A percentile compares a stretch with the other conserved stretches of the same genome.
Evolutionary conservation across 768 basidiomycete species (phyloP).

Genomic region (Leccinum boreale): DNA sequence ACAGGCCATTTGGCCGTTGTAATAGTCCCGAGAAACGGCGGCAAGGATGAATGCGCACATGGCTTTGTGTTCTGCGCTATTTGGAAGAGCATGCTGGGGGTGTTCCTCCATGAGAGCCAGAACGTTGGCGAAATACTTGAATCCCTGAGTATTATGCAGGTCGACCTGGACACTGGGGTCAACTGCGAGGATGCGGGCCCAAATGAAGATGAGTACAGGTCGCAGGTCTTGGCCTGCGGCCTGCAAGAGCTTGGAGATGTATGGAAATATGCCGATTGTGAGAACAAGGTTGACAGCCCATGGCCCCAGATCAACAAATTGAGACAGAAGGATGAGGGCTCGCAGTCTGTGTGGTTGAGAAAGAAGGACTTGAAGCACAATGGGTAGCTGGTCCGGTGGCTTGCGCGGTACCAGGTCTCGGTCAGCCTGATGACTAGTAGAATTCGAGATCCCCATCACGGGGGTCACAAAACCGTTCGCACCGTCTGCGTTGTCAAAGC

Average conservation of each 20-base stretch:
- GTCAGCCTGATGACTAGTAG: conserved; percentile 17
- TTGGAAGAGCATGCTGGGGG: conserved; percentile 63
- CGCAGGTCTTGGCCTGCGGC: conserved; percentile 94
- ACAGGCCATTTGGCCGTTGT: conserved; percentile 84
- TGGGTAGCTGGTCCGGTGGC: conserved; percentile 95
- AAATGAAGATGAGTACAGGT: conserved; percentile 97
- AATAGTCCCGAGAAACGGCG: conserved; percentile 85
- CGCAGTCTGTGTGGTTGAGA: conserved; percentile 95
- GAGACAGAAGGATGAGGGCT: conserved; percentile 91
- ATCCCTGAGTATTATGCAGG: conserved; percentile 75
- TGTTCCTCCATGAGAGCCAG: conserved; percentile 65
- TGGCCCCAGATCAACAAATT: conserved; percentile 97
- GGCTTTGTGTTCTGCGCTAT: conserved; percentile 92
- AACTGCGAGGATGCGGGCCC: conserved; percentile 97
- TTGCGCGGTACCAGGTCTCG: conserved; percentile 72
- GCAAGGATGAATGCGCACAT: conserved; percentile 98
- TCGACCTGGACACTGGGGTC: conserved; percentile 91
- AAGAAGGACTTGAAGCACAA: conserved; percentile 94
- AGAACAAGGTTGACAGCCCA: conserved; percentile 98
- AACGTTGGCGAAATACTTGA: conserved; percentile 82
- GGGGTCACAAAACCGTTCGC: conserved; percentile 12
- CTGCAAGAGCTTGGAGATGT: conserved; percentile 94
- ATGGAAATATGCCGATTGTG: conserved; percentile 97
- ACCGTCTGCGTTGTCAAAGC: conserved; percentile 22
- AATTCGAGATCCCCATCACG: conserved; percentile 12